phyloP scores from a whole-genome alignment of 2,329 filamentous ascomycete genomes.

The Neonectria magnoliae region DNA sequence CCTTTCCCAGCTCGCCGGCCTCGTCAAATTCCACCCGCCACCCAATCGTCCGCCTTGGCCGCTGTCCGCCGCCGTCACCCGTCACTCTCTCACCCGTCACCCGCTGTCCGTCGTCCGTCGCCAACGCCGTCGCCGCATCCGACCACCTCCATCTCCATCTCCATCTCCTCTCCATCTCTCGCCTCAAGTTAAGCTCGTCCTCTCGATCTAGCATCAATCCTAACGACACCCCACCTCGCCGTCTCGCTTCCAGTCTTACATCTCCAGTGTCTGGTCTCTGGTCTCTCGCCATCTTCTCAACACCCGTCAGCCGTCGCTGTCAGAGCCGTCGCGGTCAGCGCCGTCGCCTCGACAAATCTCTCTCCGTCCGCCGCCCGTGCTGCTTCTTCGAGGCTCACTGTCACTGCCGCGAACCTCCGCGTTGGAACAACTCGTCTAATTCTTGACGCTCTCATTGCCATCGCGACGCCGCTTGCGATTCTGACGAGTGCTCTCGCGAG shows the following conservation, averaged over 20 bases:
- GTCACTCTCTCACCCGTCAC: not conserved
- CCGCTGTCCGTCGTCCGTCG: constrained; percentile 19
- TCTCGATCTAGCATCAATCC: constrained; percentile 34
- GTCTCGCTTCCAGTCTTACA: constrained; percentile 17
- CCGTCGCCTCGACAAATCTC: not conserved
- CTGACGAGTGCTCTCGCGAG: constrained; percentile 18
- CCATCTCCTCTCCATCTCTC: constrained; percentile 20
- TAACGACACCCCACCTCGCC: constrained; percentile 39
- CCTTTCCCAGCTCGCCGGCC: constrained; percentile 39
- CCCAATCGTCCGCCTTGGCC: not conserved
- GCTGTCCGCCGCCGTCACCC: not conserved
- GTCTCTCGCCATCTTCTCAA: constrained; percentile 18
- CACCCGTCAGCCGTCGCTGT: constrained; percentile 19
- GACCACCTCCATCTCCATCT: constrained; percentile 17
- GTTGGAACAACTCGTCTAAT: constrained; percentile 30
- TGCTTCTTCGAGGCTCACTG: constrained; percentile 28
- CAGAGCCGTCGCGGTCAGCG: constrained; percentile 2
- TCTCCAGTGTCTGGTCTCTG: not conserved
- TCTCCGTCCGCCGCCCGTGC: not conserved
- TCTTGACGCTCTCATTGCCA: constrained; percentile 25
- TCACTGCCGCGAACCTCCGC: constrained; percentile 31
- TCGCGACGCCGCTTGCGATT: constrained; percentile 33
- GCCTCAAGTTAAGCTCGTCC: constrained; percentile 22
- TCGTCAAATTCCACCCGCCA: constrained; percentile 32
- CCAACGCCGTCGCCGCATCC: constrained; percentile 27